Evolutionary conservation across 2,329 filamentous ascomycete species (phyloP).

Genomic region (Monosporascus sp.): DNA sequence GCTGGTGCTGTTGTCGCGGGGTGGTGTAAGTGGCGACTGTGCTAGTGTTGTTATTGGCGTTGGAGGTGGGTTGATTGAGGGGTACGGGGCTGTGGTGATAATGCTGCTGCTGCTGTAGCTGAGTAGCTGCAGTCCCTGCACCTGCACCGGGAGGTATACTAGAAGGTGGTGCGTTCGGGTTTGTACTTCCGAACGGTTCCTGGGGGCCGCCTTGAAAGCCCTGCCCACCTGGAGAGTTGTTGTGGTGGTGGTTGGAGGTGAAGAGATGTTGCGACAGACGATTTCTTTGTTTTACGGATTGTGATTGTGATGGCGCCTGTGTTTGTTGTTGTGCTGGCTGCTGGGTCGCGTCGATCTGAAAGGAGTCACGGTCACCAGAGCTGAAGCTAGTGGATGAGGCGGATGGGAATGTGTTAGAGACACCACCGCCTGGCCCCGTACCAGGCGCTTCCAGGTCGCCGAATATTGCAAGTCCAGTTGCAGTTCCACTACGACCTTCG

Average conservation of each 20-base stretch:
- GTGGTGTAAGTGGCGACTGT: slow-evolving; percentile 17
- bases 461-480: slow-evolving; percentile 1
- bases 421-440: slow-evolving; percentile 8
- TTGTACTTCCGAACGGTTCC: background rate
- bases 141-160: background rate
- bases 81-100: slow-evolving; percentile 6
- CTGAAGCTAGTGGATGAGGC: slow-evolving; percentile 42
- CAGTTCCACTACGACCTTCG: slow-evolving; percentile 5
- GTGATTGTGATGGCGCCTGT: background rate
- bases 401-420: slow-evolving; percentile 33
- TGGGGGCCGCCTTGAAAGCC: background rate
- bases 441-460: background rate
- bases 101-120: slow-evolving; percentile 15
- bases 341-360: slow-evolving; percentile 22
- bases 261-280: background rate
- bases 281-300: background rate
- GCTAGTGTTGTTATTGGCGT: slow-evolving; percentile 25
- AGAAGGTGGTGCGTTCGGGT: background rate
- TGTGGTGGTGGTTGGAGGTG: background rate
- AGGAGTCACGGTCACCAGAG: slow-evolving; percentile 38
- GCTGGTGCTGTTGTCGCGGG: slow-evolving; percentile 18
- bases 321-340: slow-evolving; percentile 12
- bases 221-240: background rate
- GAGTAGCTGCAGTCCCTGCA: background rate
- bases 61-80: slow-evolving; percentile 22